Evolutionary conservation across 2,329 filamentous ascomycete species (phyloP).

Genomic region (Beauveria scarabaeidicola): DNA sequence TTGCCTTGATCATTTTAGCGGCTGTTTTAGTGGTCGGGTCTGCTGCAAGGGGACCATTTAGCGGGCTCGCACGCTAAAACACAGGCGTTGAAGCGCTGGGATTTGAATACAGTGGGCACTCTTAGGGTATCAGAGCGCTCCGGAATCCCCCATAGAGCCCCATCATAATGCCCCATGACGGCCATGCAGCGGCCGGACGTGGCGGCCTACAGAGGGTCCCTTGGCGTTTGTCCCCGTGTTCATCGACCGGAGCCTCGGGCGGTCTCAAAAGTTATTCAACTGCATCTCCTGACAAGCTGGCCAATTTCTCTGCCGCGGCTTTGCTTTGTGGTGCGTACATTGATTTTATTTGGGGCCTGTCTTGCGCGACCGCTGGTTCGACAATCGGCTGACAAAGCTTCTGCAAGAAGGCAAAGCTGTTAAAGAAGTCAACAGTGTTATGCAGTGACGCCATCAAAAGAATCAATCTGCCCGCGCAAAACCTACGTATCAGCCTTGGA

Average conservation of each 20-base stretch:
- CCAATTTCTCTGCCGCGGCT: not conserved
- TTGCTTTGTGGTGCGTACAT: not conserved
- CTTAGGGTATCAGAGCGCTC: not conserved
- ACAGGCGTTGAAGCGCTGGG: not conserved
- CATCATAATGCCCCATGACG: not conserved
- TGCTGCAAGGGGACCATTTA: not conserved
- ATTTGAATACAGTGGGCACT: too few relatives aligned
- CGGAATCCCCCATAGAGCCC: not conserved
- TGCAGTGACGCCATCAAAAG: too few relatives aligned
- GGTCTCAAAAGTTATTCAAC: not conserved
- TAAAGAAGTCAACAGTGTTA: too few relatives aligned
- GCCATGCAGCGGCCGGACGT: not conserved
- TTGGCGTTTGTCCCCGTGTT: slow-evolving; percentile 1
- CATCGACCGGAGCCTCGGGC: slow-evolving; percentile 10
- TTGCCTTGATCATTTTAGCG: not conserved
- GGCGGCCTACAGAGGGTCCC: slow-evolving; percentile 1
- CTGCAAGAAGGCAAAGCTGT: too few relatives aligned
- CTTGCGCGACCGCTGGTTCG: too few relatives aligned
- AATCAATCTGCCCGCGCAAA: too few relatives aligned
- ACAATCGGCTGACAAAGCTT: too few relatives aligned
- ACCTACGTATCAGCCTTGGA: not conserved
- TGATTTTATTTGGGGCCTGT: not conserved
- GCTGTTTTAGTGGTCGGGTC: not conserved
- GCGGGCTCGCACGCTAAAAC: not conserved
- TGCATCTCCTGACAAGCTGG: not conserved